Evolutionary conservation across 2,329 filamentous ascomycete genomes (phyloP), one percentile per base, ranked within the genome.

Genomic region (Colletotrichum endophyticum): DNA sequence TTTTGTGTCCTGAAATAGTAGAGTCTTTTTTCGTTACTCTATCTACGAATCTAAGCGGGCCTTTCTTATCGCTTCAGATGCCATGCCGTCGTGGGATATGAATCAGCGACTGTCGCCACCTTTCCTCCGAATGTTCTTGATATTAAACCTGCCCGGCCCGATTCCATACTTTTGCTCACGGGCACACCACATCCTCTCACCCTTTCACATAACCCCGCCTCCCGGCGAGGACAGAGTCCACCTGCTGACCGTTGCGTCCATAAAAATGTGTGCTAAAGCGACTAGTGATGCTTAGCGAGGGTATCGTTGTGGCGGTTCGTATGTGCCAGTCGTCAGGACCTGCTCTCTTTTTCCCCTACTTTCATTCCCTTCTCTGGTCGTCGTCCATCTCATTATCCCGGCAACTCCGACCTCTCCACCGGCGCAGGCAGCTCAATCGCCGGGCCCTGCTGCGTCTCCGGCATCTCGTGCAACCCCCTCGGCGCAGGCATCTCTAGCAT

Each of bases 391-490:
- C 32, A 8, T 73, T 69, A 73, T 15, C 70, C 74, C 15, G 74
- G 74, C 59, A 76, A 25, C 25, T 76, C 70, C 30, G 72, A 72
- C 30, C 74, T 57, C 36, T 76, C 74, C n/a, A 76, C 44, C 12
- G 73, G 74, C 4, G 74, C 74, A 16, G 74, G 74, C 8, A 76
- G 6, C 16, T 76, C 74, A 7, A 76, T 62, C 1, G 70, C 63
- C 4, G 74, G 74, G 2, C 74, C 74, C 44, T 76, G 70, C n/a
- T 63, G 64, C 11, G 74, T 76, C 70, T 70, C 44, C 32, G 74
- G 74, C 74, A 76, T 76, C 66, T 76, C 74, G 19, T 76, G 74
- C n/a, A 76, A 1, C 3, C 49, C 74, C 22, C 74, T 68, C n/a
- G 74, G 74, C 2, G 74, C 74, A 8, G 70, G 70, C 28, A 76